Evolutionary conservation across 1,284 basidiomycete genomes (phyloP), one percentile per base, ranked within the genome.

Genomic region (Sutorius eximius): DNA sequence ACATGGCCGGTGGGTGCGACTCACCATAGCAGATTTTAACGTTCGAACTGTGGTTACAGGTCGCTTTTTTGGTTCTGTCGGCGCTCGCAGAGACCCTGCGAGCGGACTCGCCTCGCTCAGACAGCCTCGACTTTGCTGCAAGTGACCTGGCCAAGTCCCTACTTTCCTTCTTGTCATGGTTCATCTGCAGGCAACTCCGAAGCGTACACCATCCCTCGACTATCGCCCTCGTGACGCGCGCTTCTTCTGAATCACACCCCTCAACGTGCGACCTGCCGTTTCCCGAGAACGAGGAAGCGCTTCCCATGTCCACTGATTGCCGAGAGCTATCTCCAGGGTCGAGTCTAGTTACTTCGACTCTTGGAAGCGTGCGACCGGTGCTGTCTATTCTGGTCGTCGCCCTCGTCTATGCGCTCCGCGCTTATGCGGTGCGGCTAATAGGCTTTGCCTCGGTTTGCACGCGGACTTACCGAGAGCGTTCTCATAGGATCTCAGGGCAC

Each of bases 391-490:
- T 63, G n/a, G 36, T 46, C 44, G 55, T 57, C 41, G 49, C 58
- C 6, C 33, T 58, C 5, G 20, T 65, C 9, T 60, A 56, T 34
- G 15, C 49, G 29, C 52, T 67, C n/a, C 55, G 56, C 15, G 54
- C 53, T 32, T 54, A 59, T 49, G 44, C 36, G 29, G 66, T 70
- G 59, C 33, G 67, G 66, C 18, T 33, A 41, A 24, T 29, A 20
- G 32, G 16, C 38, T 42, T 45, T 27, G 13, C 55, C 49, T 34
- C 29, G 27, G 29, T 16, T 34, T 9, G 43, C 24, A 36, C 29
- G 33, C 41, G 15, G 22, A 27, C 47, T 55, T 24, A 45, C 32
- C 15, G 15, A 42, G 41, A 47, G 13, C 43, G 10, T 56, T 56
- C 55, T 22, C 43, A 59, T 40, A 68, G 67, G 52, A 58, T 46